Evolutionary conservation across 139 green algal genomes (phyloP).

Genomic region (Auxenochlorella protothecoides): DNA sequence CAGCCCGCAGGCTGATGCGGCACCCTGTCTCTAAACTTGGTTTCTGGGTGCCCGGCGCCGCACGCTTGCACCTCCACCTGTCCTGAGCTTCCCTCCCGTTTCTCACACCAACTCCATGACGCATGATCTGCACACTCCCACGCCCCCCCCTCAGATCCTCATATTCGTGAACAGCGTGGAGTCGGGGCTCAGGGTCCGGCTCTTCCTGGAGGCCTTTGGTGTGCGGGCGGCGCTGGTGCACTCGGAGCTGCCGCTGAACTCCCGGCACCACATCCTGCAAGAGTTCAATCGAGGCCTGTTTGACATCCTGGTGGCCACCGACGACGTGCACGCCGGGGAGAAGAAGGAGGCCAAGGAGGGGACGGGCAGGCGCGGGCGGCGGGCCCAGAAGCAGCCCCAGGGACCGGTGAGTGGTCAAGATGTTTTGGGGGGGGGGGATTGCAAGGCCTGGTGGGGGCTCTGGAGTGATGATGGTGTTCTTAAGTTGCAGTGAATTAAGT

Average conservation of each 20-base stretch:
- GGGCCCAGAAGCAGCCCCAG: neutral
- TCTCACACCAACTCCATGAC: too few relatives aligned
- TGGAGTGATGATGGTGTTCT: too few relatives aligned
- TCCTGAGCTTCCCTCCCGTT: too few relatives aligned
- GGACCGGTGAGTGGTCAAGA: too few relatives aligned
- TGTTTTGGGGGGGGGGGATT: neutral
- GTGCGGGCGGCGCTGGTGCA: slow-evolving; percentile 68
- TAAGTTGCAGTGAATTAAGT: too few relatives aligned
- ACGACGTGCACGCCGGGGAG: slow-evolving; percentile 46
- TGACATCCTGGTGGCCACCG: slow-evolving; percentile 86
- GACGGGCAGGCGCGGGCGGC: neutral
- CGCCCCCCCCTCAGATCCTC: slow-evolving; percentile 42
- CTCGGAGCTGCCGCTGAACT: slow-evolving; percentile 73
- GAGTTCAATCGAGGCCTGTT: slow-evolving; percentile 84
- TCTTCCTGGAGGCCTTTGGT: slow-evolving; percentile 93
- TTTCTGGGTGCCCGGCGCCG: too few relatives aligned
- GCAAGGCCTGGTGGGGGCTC: neutral
- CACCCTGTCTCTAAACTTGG: too few relatives aligned
- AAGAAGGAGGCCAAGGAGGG: neutral
- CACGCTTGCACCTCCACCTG: too few relatives aligned
- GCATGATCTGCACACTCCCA: neutral
- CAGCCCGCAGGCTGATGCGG: too few relatives aligned
- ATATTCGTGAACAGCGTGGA: slow-evolving; percentile 87
- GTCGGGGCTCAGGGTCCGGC: slow-evolving; percentile 58
- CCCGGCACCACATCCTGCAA: slow-evolving; percentile 68